These are phyloP conservation scores for Cryphonectria naterciae DNA, from an alignment of 2,329 filamentous ascomycete species.

Conservation along the genomic window DNA sequence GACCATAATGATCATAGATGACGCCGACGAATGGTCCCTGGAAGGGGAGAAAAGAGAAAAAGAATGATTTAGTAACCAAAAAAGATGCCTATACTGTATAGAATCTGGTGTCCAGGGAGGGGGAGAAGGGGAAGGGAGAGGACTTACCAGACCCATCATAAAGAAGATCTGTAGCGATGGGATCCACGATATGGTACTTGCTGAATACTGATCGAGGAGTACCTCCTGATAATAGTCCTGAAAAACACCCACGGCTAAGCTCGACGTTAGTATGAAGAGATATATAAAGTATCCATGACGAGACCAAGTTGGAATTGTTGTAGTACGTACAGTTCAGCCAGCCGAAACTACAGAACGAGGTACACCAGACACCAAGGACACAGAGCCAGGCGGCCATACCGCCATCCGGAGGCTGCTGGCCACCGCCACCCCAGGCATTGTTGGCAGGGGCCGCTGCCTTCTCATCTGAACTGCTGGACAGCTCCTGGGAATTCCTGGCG, in stretches of 20 bases:
- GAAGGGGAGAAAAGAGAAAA: constrained; percentile 31
- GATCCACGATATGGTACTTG: constrained; percentile 56
- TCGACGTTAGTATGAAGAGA: neutral
- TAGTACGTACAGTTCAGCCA: constrained; percentile 30
- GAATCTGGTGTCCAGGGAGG: no score
- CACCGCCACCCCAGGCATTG: neutral
- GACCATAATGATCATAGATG: constrained; percentile 61
- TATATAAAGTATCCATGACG: neutral
- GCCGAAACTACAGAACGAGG: constrained; percentile 32
- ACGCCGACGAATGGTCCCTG: constrained; percentile 58
- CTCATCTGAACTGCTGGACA: neutral
- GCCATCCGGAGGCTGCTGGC: constrained; percentile 29
- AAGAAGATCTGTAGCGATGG: constrained; percentile 50
- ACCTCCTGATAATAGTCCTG: constrained; percentile 53
- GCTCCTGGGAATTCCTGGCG: neutral
- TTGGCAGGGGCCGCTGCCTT: constrained; percentile 2
- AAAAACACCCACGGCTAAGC: constrained; percentile 44
- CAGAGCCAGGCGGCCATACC: constrained; percentile 33
- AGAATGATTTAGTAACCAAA: neutral
- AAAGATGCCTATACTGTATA: neutral
- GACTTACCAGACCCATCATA: constrained; percentile 21
- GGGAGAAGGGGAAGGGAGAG: neutral
- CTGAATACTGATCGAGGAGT: constrained; percentile 46
- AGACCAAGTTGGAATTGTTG: no score
- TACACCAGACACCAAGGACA: constrained; percentile 33